Percentiles rank a stretch among this genome's conserved stretches.
These are phyloP conservation scores for Logfia minima DNA, from an alignment of 129 eudicot genomes.

Conservation along the genomic window DNA sequence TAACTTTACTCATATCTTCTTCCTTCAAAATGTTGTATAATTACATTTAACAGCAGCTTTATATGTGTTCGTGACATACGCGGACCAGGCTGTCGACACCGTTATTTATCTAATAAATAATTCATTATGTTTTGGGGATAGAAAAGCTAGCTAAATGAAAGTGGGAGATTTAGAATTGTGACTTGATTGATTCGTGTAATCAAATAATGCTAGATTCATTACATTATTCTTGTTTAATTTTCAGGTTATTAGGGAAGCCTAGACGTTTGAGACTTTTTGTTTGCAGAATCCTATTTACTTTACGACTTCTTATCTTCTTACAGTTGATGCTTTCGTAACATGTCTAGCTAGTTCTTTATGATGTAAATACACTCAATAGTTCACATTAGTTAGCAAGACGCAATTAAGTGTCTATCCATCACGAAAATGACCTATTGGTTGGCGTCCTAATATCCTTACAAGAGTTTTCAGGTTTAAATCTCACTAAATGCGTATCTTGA, in stretches of 20 bases:
- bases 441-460: too few species aligned
- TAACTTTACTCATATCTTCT: neutral
- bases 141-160: neutral
- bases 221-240: constrained; percentile 15
- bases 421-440: too few species aligned
- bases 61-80: constrained; percentile 37
- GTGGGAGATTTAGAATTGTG: constrained; percentile 1
- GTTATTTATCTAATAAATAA: constrained; percentile 22
- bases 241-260: constrained; percentile 14
- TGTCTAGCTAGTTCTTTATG: neutral
- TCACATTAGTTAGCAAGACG: too few species aligned
- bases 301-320: neutral
- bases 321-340: neutral
- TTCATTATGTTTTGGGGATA: constrained; percentile 24
- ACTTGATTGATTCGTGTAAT: constrained; percentile 11
- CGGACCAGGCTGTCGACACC: constrained; percentile 35
- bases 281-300: neutral
- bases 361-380: neutral
- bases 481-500: too few species aligned
- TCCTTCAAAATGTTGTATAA: constrained; percentile 33
- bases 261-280: neutral
- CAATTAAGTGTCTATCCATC: too few species aligned
- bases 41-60: constrained; percentile 28
- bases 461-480: too few species aligned
- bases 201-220: constrained; percentile 19